Percentiles rank a stretch among this genome's conserved stretches.
Conservation (phyloP, 345 rosid species). For the Citrus trifoliata region DNA sequence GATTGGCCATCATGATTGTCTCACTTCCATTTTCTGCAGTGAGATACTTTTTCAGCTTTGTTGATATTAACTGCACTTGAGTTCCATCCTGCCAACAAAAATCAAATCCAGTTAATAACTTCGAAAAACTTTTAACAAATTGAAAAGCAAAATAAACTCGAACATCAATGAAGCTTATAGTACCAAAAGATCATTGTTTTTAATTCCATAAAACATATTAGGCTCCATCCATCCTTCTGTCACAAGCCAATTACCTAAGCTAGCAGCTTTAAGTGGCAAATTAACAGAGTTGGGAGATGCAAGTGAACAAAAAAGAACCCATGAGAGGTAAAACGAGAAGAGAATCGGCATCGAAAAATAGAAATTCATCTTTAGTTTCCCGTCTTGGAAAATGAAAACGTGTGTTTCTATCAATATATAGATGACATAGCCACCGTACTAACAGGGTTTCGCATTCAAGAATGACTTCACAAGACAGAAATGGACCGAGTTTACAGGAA, state of each 20-base stretch:
- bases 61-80: constrained; percentile 32
- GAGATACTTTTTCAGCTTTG: constrained; percentile 23
- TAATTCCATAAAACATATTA: constrained; percentile 27
- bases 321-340: neutral
- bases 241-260: constrained; percentile 40
- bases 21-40: constrained; percentile 32
- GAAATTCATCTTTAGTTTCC: neutral
- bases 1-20: constrained; percentile 20
- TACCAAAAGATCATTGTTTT: constrained; percentile 39
- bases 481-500: neutral
- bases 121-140: neutral
- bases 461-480: neutral
- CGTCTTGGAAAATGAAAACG: neutral
- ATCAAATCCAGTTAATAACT: too few species aligned
- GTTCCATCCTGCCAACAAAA: constrained; percentile 36
- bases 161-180: neutral
- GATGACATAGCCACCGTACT: neutral
- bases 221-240: constrained; percentile 40
- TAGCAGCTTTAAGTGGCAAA: constrained; percentile 29
- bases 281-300: neutral
- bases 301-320: neutral
- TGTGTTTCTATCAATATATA: neutral
- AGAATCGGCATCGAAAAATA: neutral
- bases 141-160: neutral
- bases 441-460: neutral